Evolutionary conservation across 352 stramenopile species (phyloP), one percentile per base, ranked within the genome.

Genomic region (Elongisporangium senticosum): DNA sequence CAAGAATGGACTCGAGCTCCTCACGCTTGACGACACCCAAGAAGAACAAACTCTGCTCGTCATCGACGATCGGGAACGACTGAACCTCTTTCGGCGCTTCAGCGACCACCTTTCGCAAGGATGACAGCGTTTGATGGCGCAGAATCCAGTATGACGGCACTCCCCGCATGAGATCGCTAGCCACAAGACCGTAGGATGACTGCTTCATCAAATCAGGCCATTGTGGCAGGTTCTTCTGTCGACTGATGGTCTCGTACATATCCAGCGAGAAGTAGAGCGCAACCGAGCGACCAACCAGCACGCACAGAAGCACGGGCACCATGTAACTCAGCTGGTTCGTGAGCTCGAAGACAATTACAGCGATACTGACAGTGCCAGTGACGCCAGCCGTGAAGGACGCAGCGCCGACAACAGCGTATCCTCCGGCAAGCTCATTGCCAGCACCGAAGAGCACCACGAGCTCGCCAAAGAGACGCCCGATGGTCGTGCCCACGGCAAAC

Each of bases 401-500:
- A 0, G 84, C 86, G 23, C 84, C 86, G 5, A 95, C 84, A 22
- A 95, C 77, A 7, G 84, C 84, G 51, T 94, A 95, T 0, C 80
- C 83, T 14, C 77, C 86, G 3, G 86, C 75, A 13, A 86, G 51
- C 19, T 79, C 71, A 28, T 71, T 64, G n/a, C 73, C 70, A 2
- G 77, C 66, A 13, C 77, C 78, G 1, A 87, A 51, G 19, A 83
- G 69, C 48, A 88, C 71, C 1, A 92, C 69, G 47, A 89, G 66
- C 61, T 98, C 90, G 26, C 93, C 93, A 75, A 96, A 94, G 11
- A 98, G 68, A 7, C 93, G 78, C 4, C 93, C 93, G 17, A 97
- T 63, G 2, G 76, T 80, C 3, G 86, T 86, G n/a, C 93, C 93
- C 26, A 96, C 79, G 4, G 91, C 76, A 61, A 98, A 98, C 20